These are phyloP conservation scores for Fusarium gaditjirri DNA, from an alignment of 2,329 filamentous ascomycete genomes.

Conservation along the genomic window DNA sequence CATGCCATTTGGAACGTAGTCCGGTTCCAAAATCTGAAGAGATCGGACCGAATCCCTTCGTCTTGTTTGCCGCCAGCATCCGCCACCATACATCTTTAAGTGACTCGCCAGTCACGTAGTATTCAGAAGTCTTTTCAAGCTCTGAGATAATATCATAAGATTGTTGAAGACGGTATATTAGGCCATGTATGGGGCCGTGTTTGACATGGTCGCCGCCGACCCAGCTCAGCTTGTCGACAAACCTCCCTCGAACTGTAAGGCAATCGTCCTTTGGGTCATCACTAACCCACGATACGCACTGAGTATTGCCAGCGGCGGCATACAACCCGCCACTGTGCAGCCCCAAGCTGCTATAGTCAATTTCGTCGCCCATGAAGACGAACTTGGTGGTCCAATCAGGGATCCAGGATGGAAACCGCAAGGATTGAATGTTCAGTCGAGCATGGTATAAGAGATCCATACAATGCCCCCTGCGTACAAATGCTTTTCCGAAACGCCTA, in stretches of 20 bases:
- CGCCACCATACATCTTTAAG: not conserved
- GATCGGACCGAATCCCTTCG: accelerated
- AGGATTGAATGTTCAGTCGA: not conserved
- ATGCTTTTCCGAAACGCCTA: accelerated
- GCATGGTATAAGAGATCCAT: not conserved
- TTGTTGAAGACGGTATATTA: not conserved
- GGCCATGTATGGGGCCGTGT: not conserved
- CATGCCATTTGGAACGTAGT: not conserved
- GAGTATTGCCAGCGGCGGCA: not conserved
- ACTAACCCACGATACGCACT: not conserved
- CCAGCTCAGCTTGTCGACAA: not conserved
- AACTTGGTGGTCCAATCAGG: not conserved
- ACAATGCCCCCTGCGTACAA: not conserved
- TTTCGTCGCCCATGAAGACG: accelerated
- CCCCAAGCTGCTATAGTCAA: accelerated
- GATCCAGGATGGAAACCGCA: not conserved
- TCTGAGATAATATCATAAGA: accelerated
- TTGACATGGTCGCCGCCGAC: not conserved
- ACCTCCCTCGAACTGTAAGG: not conserved
- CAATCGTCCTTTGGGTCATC: not conserved
- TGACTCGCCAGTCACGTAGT: not conserved
- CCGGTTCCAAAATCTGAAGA: not conserved
- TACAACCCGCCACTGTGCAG: not conserved
- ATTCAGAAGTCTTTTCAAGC: accelerated
- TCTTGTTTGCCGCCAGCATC: not conserved